Percentiles rank a stretch among this genome's conserved stretches.
Conservation (phyloP, 352 stramenopile species). For the Proteromonas lacertae region DNA sequence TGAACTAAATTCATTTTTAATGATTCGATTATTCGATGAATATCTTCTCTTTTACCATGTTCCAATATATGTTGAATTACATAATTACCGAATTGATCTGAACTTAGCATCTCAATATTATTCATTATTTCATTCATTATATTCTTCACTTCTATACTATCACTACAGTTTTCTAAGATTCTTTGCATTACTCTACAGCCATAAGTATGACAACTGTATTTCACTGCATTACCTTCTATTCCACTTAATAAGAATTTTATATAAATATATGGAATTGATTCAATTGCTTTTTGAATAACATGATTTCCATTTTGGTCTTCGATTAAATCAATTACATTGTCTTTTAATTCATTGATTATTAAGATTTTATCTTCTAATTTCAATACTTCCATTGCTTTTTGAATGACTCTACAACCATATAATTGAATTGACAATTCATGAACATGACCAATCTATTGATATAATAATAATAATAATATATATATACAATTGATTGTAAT, state of each 20-base stretch:
- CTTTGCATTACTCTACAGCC: conserved; percentile 86
- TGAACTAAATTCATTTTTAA: conserved; percentile 34
- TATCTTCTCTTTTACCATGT: conserved; percentile 16
- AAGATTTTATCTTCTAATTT: conserved; percentile 19
- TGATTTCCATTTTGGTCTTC: conserved; percentile 93
- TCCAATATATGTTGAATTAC: conserved; percentile 78
- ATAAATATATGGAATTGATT: conserved; percentile 29
- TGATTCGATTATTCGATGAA: conserved; percentile 29
- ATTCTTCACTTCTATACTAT: conserved; percentile 43
- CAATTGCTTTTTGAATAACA: conserved; percentile 92
- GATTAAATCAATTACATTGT: conserved; percentile 50
- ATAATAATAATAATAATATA: too few species aligned
- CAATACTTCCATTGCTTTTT: conserved; percentile 43
- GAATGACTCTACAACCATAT: conserved; percentile 77
- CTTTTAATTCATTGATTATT: conserved; percentile 25
- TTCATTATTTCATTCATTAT: conserved; percentile 66
- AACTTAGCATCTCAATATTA: conserved; percentile 23
- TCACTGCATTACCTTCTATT: conserved; percentile 43
- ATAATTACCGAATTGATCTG: conserved; percentile 96
- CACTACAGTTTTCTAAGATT: conserved; percentile 69
- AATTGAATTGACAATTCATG: conserved; percentile 67
- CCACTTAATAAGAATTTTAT: conserved; percentile 89
- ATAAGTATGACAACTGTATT: conserved; percentile 76
- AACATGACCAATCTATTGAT: conserved; percentile 58
- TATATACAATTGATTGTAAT: too few species aligned